Conservation (phyloP, 2,329 filamentous ascomycete genomes). For the Didymella arachidicola region DNA sequence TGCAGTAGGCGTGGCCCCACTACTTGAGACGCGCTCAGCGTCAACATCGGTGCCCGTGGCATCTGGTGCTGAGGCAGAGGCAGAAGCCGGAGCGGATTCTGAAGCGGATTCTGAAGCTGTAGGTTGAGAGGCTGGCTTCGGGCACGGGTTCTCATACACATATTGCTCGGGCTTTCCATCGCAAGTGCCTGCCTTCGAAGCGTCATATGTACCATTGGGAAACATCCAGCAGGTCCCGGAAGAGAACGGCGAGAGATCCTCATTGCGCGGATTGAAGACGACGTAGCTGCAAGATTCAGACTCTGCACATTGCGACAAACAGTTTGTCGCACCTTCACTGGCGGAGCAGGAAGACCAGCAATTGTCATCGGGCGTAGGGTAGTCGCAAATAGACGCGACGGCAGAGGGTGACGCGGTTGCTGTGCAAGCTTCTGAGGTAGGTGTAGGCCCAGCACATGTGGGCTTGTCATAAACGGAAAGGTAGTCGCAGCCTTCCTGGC, state of each 20-base stretch:
- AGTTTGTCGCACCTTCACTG: background rate
- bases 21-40: background rate
- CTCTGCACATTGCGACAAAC: constrained; percentile 1
- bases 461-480: constrained; percentile 5
- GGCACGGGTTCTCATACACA: constrained; percentile 4
- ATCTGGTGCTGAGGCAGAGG: background rate
- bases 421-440: constrained; percentile 1
- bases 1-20: background rate
- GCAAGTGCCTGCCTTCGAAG: background rate
- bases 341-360: constrained; percentile 1
- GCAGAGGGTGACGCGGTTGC: constrained; percentile 4
- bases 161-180: background rate
- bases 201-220: background rate
- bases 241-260: background rate
- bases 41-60: background rate
- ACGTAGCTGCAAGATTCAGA: constrained; percentile 1
- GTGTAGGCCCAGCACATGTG: constrained; percentile 1
- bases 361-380: constrained; percentile 1
- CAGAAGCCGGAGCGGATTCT: background rate
- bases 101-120: background rate
- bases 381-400: background rate
- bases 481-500: background rate
- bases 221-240: constrained; percentile 6
- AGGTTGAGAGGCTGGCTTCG: background rate
- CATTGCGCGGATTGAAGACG: constrained; percentile 1